These are phyloP conservation scores for Fusarium sp. DNA, from an alignment of 2,329 filamentous ascomycete species.

Conservation along the genomic window DNA sequence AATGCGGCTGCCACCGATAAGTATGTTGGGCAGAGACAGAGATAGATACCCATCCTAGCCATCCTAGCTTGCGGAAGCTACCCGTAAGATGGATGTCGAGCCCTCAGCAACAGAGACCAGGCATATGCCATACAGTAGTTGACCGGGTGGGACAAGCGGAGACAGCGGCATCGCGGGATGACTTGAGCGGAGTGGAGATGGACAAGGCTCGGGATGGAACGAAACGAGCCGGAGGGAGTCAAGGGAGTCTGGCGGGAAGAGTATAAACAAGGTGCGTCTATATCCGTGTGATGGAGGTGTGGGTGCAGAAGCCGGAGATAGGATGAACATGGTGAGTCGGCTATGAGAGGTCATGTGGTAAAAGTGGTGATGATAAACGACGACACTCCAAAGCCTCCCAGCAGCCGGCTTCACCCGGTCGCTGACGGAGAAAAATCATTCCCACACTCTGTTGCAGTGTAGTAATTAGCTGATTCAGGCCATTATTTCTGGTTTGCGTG, in stretches of 20 bases:
- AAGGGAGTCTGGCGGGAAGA: conserved; percentile 5
- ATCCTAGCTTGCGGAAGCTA: conserved; percentile 32
- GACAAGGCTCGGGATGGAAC: conserved; percentile 37
- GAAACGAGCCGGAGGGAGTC: conserved; percentile 36
- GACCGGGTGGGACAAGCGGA: conserved; percentile 28
- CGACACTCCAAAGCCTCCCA: conserved; percentile 17
- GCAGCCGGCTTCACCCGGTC: conserved; percentile 38
- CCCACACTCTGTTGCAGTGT: conserved; percentile 3
- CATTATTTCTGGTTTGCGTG: conserved; percentile 4
- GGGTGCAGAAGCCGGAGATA: conserved; percentile 25
- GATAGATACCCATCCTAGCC: conserved; percentile 1
- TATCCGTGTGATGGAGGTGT: conserved; percentile 23
- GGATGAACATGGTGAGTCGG: conserved; percentile 22
- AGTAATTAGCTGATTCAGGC: conserved; percentile 9
- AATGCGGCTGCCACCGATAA: conserved; percentile 24
- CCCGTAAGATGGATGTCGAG: conserved; percentile 9
- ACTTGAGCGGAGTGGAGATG: conserved; percentile 37
- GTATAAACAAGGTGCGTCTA: conserved; percentile 20
- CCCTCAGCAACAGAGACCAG: neutral
- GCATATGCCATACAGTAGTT: conserved; percentile 5
- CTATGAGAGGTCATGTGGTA: conserved; percentile 42
- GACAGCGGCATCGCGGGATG: conserved; percentile 36
- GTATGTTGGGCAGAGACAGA: conserved; percentile 27
- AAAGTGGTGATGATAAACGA: conserved; percentile 42
- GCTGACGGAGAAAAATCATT: conserved; percentile 17